Evolutionary conservation across 2,329 filamentous ascomycete species (phyloP).

Genomic region (Colletotrichum cereale): DNA sequence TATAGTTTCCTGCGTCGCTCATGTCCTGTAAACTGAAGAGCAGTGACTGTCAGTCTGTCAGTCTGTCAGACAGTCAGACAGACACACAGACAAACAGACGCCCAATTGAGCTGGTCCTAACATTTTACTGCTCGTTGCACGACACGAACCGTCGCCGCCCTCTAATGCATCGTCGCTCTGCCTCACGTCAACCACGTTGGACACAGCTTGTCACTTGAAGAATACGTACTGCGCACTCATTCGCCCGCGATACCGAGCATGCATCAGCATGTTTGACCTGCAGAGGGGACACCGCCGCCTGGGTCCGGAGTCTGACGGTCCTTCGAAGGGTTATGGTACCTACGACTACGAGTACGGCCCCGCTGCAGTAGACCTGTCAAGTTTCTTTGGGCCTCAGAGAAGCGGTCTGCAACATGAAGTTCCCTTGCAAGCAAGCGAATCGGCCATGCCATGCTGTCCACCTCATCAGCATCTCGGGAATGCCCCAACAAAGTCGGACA

Average conservation of each 20-base stretch:
- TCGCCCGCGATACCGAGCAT: slow-evolving; percentile 22
- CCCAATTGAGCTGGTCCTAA: neutral
- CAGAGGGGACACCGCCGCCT: slow-evolving; percentile 7
- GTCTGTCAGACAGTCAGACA: slow-evolving; percentile 3
- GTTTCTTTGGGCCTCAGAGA: neutral
- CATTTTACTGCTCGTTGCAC: slow-evolving; percentile 13
- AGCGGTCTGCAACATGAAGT: slow-evolving; percentile 21
- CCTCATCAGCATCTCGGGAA: slow-evolving; percentile 15
- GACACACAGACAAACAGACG: slow-evolving; percentile 8
- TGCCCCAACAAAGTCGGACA: slow-evolving; percentile 33
- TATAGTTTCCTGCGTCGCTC: neutral
- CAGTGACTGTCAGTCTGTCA: too few relatives aligned
- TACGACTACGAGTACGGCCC: neutral
- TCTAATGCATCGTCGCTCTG: slow-evolving; percentile 9
- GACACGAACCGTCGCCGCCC: slow-evolving; percentile 15
- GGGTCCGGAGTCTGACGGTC: neutral
- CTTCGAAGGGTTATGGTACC: too few relatives aligned
- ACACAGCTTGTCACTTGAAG: slow-evolving; percentile 27
- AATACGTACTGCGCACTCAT: slow-evolving; percentile 19
- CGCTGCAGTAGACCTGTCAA: slow-evolving; percentile 1
- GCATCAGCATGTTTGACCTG: slow-evolving; percentile 1
- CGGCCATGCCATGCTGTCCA: slow-evolving; percentile 14
- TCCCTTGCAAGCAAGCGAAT: neutral
- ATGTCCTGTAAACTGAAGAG: slow-evolving; percentile 1
- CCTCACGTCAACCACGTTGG: slow-evolving; percentile 15